Conservation (phyloP, 75 land plant species). For the Larix kaempferi region DNA sequence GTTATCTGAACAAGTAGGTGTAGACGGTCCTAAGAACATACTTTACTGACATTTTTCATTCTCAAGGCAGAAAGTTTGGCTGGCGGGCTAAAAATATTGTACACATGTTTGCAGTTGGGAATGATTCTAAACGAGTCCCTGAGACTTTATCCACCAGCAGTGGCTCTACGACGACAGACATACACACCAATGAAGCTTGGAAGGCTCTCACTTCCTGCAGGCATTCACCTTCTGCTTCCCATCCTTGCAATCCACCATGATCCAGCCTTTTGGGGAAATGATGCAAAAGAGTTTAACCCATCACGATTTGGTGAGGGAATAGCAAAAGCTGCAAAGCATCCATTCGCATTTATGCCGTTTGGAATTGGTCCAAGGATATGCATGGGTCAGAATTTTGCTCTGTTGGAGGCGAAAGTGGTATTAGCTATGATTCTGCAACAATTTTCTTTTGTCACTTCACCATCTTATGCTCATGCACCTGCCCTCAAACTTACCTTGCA, state of each 20-base stretch:
- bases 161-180: slow-evolving; percentile 10
- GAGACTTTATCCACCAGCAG: slow-evolving; percentile 46
- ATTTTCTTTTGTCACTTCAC: slow-evolving; percentile 38
- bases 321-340: slow-evolving; percentile 14
- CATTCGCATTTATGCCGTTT: slow-evolving; percentile 37
- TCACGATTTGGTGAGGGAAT: slow-evolving; percentile 32
- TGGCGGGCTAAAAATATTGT: not conserved
- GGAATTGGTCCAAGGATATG: slow-evolving; percentile 43
- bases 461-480: slow-evolving; percentile 43
- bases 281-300: slow-evolving; percentile 57
- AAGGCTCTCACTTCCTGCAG: slow-evolving; percentile 28
- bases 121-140: slow-evolving; percentile 49
- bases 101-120: slow-evolving; percentile 31
- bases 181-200: slow-evolving; percentile 33
- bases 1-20: no score
- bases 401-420: slow-evolving; percentile 37
- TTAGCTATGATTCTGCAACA: slow-evolving; percentile 34
- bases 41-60: not conserved
- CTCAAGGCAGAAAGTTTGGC: slow-evolving; percentile 1
- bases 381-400: slow-evolving; percentile 44
- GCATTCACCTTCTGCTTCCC: slow-evolving; percentile 30
- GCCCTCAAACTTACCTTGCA: slow-evolving; percentile 13
- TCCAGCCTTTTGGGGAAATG: slow-evolving; percentile 47
- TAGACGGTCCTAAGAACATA: no score
- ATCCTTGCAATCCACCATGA: slow-evolving; percentile 51